Percentiles rank a stretch among this genome's conserved stretches.
Conservation (phyloP, 805 yeast species). For the Candida nonsorbophila region DNA sequence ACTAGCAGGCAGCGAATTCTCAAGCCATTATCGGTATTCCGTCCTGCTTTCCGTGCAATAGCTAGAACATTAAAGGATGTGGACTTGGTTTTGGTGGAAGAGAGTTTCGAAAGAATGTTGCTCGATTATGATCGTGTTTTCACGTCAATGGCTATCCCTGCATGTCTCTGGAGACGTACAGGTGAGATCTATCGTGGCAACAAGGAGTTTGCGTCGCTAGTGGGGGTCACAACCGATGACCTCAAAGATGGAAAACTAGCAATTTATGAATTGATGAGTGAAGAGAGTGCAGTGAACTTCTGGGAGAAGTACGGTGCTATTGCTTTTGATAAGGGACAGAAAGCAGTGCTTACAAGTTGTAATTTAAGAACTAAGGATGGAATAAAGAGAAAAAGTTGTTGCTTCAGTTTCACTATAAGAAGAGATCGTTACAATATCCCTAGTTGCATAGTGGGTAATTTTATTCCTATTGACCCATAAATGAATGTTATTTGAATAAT, state of each 20-base stretch:
- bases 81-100: constrained; percentile 88
- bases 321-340: constrained; percentile 93
- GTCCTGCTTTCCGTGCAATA: constrained; percentile 92
- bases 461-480: constrained; percentile 66
- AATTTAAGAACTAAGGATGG: constrained; percentile 81
- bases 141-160: constrained; percentile 96
- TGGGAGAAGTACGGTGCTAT: constrained; percentile 98
- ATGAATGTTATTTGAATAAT: constrained; percentile 1
- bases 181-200: constrained; percentile 95
- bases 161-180: constrained; percentile 94
- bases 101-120: constrained; percentile 88
- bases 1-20: constrained; percentile 79
- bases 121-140: constrained; percentile 91
- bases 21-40: constrained; percentile 75
- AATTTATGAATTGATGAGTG: constrained; percentile 90
- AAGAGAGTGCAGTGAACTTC: constrained; percentile 91
- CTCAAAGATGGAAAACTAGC: constrained; percentile 88
- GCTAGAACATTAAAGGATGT: constrained; percentile 87
- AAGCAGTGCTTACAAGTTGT: constrained; percentile 91
- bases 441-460: constrained; percentile 92
- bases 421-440: constrained; percentile 93
- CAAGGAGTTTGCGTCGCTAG: constrained; percentile 91
- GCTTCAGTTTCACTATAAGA: constrained; percentile 90
- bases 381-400: constrained; percentile 72
- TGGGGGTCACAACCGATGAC: constrained; percentile 86